Evolutionary conservation across 257 asterid genomes (phyloP).

Genomic region (Forsythia suspensa): DNA sequence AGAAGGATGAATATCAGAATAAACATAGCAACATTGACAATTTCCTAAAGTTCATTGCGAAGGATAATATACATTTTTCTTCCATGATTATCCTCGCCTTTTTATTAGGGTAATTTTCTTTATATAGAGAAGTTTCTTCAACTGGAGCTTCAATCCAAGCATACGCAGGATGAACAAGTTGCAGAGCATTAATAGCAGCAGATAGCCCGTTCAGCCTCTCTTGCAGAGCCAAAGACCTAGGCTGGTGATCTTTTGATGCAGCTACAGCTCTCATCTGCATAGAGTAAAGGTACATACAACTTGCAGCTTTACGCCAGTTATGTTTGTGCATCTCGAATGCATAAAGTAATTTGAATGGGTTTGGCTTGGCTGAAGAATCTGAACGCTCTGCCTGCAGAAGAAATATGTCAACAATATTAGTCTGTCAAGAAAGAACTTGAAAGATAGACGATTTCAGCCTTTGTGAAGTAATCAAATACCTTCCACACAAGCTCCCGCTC

Average conservation of each 20-base stretch:
- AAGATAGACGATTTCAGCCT: constrained; percentile 13
- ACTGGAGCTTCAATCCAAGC: constrained; percentile 82
- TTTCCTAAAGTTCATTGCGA: constrained; percentile 13
- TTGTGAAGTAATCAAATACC: constrained; percentile 46
- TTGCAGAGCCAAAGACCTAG: constrained; percentile 62
- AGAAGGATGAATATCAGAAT: constrained; percentile 11
- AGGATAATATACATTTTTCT: constrained; percentile 53
- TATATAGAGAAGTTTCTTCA: constrained; percentile 45
- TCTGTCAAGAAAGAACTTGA: constrained; percentile 16
- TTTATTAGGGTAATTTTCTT: constrained; percentile 71
- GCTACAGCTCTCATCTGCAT: constrained; percentile 70
- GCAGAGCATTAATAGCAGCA: constrained; percentile 88
- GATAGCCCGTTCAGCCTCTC: constrained; percentile 90
- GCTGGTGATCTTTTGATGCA: constrained; percentile 60
- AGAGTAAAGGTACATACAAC: constrained; percentile 67
- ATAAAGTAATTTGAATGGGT: constrained; percentile 78
- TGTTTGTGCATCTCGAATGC: constrained; percentile 90
- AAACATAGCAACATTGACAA: constrained; percentile 14
- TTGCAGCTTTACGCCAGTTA: constrained; percentile 96
- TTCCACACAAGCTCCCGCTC: constrained; percentile 96
- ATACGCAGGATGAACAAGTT: constrained; percentile 90
- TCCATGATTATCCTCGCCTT: constrained; percentile 67
- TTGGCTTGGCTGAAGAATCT: constrained; percentile 78
- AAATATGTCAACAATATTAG: constrained; percentile 18
- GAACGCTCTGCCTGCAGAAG: constrained; percentile 89